phyloP scores from a whole-genome alignment of 176 grass and related monocot species.

The Tillandsia leiboldiana region DNA sequence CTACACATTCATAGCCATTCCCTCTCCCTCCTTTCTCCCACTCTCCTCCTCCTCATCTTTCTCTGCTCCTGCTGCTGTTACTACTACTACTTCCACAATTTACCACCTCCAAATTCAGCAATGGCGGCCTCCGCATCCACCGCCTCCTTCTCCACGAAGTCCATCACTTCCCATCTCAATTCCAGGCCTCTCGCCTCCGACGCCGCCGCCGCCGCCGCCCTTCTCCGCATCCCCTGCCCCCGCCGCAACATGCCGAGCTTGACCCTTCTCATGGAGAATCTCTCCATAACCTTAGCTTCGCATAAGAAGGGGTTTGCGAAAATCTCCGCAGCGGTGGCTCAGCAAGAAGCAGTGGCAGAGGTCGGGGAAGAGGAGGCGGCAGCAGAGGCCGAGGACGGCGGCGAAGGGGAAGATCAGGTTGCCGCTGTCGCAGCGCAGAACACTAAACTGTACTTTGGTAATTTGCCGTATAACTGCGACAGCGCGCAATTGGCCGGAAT shows the following conservation, averaged over 20 bases:
- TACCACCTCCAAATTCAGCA: conserved; percentile 7
- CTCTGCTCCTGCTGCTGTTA: not conserved
- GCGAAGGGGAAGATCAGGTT: not conserved
- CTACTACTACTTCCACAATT: not conserved
- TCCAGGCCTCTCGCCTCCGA: conserved; percentile 1
- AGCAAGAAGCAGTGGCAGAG: conserved; percentile 41
- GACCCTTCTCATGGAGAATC: not conserved
- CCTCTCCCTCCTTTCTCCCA: not conserved
- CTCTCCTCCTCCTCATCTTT: conserved; percentile 9
- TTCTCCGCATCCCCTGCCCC: not conserved
- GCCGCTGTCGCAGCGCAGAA: conserved; percentile 11
- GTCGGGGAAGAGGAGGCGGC: conserved; percentile 13
- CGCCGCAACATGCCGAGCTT: not conserved
- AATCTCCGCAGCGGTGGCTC: conserved; percentile 23
- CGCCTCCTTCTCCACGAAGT: not conserved
- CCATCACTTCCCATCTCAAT: not conserved
- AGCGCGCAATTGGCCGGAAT: conserved; percentile 79
- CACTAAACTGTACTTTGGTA: conserved; percentile 90
- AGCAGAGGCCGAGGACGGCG: not conserved
- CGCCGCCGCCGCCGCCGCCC: not conserved
- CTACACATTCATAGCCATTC: conserved; percentile 19
- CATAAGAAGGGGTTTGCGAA: not conserved
- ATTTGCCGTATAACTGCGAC: conserved; percentile 94
- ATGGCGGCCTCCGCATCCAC: conserved; percentile 42
- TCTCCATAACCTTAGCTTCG: not conserved